phyloP scores from a whole-genome alignment of 2,329 filamentous ascomycete genomes.

The Didymella pomorum region DNA sequence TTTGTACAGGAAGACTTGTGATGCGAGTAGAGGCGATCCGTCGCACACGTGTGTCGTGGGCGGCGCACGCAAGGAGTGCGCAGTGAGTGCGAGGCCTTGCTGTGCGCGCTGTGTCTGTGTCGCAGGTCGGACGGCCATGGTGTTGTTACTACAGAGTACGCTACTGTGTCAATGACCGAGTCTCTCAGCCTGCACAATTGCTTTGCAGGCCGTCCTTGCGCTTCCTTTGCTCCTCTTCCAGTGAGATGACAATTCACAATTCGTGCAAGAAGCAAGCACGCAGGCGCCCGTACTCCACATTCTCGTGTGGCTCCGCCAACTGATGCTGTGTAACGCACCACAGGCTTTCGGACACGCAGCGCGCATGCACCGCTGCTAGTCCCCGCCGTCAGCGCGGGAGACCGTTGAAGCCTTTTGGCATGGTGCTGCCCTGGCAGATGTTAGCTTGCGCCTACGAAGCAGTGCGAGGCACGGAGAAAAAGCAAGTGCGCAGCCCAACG shows the following conservation, averaged over 20 bases:
- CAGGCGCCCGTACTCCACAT: slow-evolving; percentile 17
- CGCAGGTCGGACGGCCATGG: slow-evolving; percentile 13
- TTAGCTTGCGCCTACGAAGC: slow-evolving; percentile 25
- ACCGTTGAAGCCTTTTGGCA: slow-evolving; percentile 35
- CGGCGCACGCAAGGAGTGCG: slow-evolving; percentile 19
- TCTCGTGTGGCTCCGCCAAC: slow-evolving; percentile 19
- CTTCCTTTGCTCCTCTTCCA: slow-evolving; percentile 2
- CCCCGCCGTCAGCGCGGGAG: slow-evolving; percentile 46
- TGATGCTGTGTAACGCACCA: slow-evolving; percentile 46
- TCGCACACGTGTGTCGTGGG: slow-evolving; percentile 22
- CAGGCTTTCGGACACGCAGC: slow-evolving; percentile 36
- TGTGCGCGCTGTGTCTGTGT: slow-evolving; percentile 20
- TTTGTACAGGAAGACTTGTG: slow-evolving; percentile 23
- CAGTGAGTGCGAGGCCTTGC: slow-evolving; percentile 12
- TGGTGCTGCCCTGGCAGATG: slow-evolving; percentile 33
- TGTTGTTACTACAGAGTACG: slow-evolving; percentile 13
- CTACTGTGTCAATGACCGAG: slow-evolving; percentile 15
- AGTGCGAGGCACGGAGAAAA: slow-evolving; percentile 22
- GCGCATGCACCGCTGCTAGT: slow-evolving; percentile 44
- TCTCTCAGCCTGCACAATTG: slow-evolving; percentile 9
- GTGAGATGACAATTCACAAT: not conserved
- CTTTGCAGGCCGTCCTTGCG: not conserved
- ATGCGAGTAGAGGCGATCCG: slow-evolving; percentile 25
- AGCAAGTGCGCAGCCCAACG: slow-evolving; percentile 24
- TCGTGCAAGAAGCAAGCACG: slow-evolving; percentile 2